Base-by-base conservation (phyloP, 2,329 filamentous ascomycete genomes). In the Alternaria infectoria region DNA sequence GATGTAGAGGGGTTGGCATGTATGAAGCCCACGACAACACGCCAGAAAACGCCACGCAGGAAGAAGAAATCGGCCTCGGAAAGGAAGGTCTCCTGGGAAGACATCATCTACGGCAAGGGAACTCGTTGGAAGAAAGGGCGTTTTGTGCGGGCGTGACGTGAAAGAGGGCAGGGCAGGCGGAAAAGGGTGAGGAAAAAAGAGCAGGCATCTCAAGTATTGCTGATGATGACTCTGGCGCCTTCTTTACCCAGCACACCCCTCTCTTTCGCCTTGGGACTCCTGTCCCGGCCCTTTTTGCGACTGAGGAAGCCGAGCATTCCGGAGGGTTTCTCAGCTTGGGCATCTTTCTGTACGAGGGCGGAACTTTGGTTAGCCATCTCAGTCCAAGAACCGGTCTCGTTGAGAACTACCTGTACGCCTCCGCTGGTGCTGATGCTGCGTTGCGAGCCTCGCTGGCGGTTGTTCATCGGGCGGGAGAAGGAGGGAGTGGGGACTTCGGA, bases 221-320 rank as follows among this genome's bases (percentile, higher is more conserved):
- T 81, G 71, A 85, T 82, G 56, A 85, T 80, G 54, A 85, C 83
- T 69, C 96, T 87, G 11, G 96, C 94, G 15, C 96, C 96, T 79
- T 98, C 94, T 77, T 98, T 98, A 61, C 96, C 96, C 62, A 99
- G 78, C 8, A 99, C 94, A 62, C 96, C 96, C 59, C 93, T 88
- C 82, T 98, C 94, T 79, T 93, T 95, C 25, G 94, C 94, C 82
- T 97, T 97, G 2, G 96, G 96, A 77, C 93, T 97, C 80, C 93
- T 90, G 59, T 93, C 93, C 67, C 94, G 86, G 26, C 94, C 93
- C 83, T 93, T 97, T 83, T 97, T 97, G 74, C 94, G 87, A 68
- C 88, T 92, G 64, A 98, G 84, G 79, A 99, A 96, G 2, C 93
- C 92, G 69, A 98, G 90, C 86, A 97, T 95, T 56, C 94, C 93